A percentile compares a stretch with the other conserved stretches of the same genome.
These are phyloP conservation scores for Blastomyces gilchristii DNA, from an alignment of 2,329 filamentous ascomycete species.

Conservation along the genomic window DNA sequence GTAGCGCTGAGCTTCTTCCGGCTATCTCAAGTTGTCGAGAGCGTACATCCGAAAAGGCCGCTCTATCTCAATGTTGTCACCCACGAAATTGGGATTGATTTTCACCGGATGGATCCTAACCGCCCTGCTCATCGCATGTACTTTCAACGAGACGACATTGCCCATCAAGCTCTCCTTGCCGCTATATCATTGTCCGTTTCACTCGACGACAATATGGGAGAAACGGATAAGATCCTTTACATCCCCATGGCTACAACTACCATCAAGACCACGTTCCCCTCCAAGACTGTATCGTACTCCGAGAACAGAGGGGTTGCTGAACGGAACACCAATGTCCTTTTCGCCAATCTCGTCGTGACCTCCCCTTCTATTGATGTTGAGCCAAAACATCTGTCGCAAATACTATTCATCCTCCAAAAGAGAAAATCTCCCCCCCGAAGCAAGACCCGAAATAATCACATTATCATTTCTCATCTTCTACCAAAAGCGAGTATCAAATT, in stretches of 20 bases:
- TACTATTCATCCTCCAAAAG: constrained; percentile 63
- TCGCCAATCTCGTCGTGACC: constrained; percentile 91
- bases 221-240: constrained; percentile 79
- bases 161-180: constrained; percentile 85
- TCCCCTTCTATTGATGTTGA: constrained; percentile 91
- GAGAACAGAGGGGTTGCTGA: constrained; percentile 67
- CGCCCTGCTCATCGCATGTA: constrained; percentile 98
- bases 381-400: constrained; percentile 77
- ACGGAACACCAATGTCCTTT: constrained; percentile 89
- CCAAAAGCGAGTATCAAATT: constrained; percentile 93
- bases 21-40: constrained; percentile 61
- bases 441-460: constrained; percentile 43
- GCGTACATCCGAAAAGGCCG: constrained; percentile 57
- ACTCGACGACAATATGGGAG: constrained; percentile 77
- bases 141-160: constrained; percentile 83
- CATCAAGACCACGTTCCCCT: constrained; percentile 84
- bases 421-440: constrained; percentile 35
- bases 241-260: constrained; percentile 96
- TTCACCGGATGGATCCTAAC: constrained; percentile 82
- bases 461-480: constrained; percentile 76
- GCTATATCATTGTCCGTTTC: constrained; percentile 88
- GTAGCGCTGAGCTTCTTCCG: constrained; percentile 87
- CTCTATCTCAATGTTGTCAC: constrained; percentile 80
- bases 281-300: constrained; percentile 78
- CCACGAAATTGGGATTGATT: constrained; percentile 90